A percentile compares a stretch with the other conserved stretches of the same genome.
Evolutionary conservation across 1,284 basidiomycete species (phyloP).

Genomic region (Ganoderma leucocontextum): DNA sequence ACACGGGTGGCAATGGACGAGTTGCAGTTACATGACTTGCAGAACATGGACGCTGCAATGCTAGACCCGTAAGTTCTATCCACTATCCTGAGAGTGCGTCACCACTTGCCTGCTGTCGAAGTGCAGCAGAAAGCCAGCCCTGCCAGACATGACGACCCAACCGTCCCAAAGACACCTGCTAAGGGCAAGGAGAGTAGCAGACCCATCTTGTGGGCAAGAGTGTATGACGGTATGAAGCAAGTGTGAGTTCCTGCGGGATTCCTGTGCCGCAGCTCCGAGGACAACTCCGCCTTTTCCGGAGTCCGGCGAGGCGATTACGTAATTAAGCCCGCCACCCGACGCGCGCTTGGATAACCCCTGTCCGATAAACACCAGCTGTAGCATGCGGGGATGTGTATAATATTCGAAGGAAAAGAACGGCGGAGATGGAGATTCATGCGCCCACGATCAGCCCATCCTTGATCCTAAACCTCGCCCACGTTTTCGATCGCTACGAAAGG

Average conservation of each 20-base stretch:
- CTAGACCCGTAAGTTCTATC: slow-evolving; percentile 11
- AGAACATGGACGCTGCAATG: slow-evolving; percentile 88
- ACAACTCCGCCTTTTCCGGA: neutral
- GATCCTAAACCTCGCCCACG: slow-evolving; percentile 44
- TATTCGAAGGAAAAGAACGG: neutral
- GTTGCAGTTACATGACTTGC: slow-evolving; percentile 99
- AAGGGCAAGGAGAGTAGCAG: slow-evolving; percentile 89
- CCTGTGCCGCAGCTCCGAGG: neutral
- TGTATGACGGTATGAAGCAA: slow-evolving; percentile 5
- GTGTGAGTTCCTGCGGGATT: neutral
- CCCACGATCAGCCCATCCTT: slow-evolving; percentile 27
- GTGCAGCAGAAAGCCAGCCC: slow-evolving; percentile 86
- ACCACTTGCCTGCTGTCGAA: slow-evolving; percentile 75
- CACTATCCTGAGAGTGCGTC: neutral
- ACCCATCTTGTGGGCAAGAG: slow-evolving; percentile 60
- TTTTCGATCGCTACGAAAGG: slow-evolving; percentile 46
- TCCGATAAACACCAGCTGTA: no score
- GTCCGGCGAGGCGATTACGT: neutral
- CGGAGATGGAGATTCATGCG: neutral
- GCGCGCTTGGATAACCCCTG: no score
- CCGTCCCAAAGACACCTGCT: slow-evolving; percentile 77
- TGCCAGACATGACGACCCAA: slow-evolving; percentile 83
- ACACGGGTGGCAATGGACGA: slow-evolving; percentile 98
- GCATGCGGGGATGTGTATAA: neutral
- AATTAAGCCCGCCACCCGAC: no score